Conservation (phyloP, 768 basidiomycete species). For the Tubosaeta sp. region DNA sequence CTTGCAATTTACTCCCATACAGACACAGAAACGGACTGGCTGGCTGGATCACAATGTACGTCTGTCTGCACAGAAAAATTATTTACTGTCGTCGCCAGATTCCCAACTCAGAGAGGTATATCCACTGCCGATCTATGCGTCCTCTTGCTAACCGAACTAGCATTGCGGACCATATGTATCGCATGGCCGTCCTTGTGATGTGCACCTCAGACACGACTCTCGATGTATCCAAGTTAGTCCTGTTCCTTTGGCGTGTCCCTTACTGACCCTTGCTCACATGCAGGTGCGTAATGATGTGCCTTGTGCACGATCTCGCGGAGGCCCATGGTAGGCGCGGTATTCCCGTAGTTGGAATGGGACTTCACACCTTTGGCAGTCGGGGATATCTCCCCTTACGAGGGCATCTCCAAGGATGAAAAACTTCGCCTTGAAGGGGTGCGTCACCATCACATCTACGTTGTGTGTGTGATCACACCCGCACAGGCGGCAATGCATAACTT, state of each 20-base stretch:
- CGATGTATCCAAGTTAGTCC: slow-evolving; percentile 65
- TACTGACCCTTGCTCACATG: not conserved
- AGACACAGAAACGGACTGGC: slow-evolving; percentile 95
- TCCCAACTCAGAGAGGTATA: no score
- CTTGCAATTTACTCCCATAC: slow-evolving; percentile 2
- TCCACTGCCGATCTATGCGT: no score
- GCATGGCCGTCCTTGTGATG: slow-evolving; percentile 95
- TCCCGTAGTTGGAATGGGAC: not conserved
- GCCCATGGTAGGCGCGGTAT: slow-evolving; percentile 60
- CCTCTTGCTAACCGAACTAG: slow-evolving; percentile 32
- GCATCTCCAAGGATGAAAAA: slow-evolving; percentile 80
- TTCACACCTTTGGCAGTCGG: slow-evolving; percentile 55
- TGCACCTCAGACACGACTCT: slow-evolving; percentile 54
- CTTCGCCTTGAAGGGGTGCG: slow-evolving; percentile 65
- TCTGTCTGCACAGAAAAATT: not conserved
- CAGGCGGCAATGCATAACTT: slow-evolving; percentile 92
- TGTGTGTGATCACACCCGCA: not conserved
- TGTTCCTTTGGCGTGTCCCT: not conserved
- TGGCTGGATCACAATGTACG: slow-evolving; percentile 76
- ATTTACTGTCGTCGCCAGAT: no score
- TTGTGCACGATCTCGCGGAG: slow-evolving; percentile 96
- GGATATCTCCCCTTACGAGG: slow-evolving; percentile 89
- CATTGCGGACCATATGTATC: slow-evolving; percentile 85
- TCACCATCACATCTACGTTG: not conserved
- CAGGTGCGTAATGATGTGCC: slow-evolving; percentile 83